Evolutionary conservation across 2,329 filamentous ascomycete genomes (phyloP), one percentile per base, ranked within the genome.

Genomic region (Microcyclospora pomicola): DNA sequence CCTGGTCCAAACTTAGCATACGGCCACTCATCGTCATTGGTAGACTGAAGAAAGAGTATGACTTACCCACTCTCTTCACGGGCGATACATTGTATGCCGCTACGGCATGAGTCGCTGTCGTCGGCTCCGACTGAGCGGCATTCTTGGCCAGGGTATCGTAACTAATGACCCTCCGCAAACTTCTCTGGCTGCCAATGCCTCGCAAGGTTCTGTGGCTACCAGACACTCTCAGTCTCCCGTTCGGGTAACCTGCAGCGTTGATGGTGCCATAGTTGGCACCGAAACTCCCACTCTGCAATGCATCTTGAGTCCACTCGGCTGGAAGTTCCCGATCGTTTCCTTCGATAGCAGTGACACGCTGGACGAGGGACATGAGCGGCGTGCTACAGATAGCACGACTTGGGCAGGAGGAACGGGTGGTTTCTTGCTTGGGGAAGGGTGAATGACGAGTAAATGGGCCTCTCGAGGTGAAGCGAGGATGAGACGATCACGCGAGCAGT

Each of bases 311-410:
- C 43, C 43, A 45, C 6, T 50, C 37, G 44, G 45, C 27, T 10
- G 42, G 36, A 15, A 42, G 34, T 33, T 67, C 62, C 41, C 64
- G 59, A 48, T 71, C 67, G 34, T 57, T 57, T 44, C 67, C 67
- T 50, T 70, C 67, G 49, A 66, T 59, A 36, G 60, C 58, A 34
- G 65, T 65, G 39, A 71, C 66, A 52, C 69, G 67, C 51, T 70
- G 67, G 41, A 67, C 59, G 37, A 71, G 57, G 50, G 68, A 71
- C 67, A 71, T 71, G 39, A 36, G 35, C 16, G 15, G 12, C 14
- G 30, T 31, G 14, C 30, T 31, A 24, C 19, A 24, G 19, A 24
- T 24, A 24, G 19, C 19, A 24, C 19, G 19, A 7, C 19, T 5
- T 7, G 7, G 19, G 4, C 19, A 24, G 19, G 19, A 24, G 4